A percentile compares a stretch with the other conserved stretches of the same genome.
phyloP scores from a whole-genome alignment of 805 yeast genomes.

The Blastobotrys robertii region DNA sequence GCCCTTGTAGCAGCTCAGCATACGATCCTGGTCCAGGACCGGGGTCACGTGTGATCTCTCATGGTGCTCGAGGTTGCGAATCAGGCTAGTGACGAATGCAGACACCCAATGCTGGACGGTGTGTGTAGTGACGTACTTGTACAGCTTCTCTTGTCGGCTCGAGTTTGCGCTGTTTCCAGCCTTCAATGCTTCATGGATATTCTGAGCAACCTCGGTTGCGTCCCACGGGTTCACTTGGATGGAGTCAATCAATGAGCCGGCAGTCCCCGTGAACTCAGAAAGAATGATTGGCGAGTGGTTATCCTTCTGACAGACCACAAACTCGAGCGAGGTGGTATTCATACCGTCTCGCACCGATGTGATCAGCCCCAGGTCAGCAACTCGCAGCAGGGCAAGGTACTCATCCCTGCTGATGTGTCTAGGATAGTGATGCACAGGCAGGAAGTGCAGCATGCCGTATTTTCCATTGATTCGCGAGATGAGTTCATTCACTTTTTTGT shows the following conservation, averaged over 20 bases:
- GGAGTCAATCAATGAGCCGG: constrained; percentile 34
- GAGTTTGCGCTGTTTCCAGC: constrained; percentile 32
- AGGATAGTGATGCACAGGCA: constrained; percentile 90
- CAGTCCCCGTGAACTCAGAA: constrained; percentile 91
- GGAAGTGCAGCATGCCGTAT: constrained; percentile 69
- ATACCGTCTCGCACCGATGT: constrained; percentile 93
- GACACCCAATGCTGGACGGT: constrained; percentile 78
- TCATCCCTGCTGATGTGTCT: constrained; percentile 82
- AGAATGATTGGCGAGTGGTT: constrained; percentile 68
- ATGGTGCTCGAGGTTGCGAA: constrained; percentile 26
- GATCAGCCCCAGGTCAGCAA: constrained; percentile 81
- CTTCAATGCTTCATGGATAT: constrained; percentile 58
- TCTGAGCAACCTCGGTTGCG: constrained; percentile 80
- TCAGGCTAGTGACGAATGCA: constrained; percentile 41
- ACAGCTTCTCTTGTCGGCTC: constrained; percentile 33
- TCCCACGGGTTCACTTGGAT: constrained; percentile 95
- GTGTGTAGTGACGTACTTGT: constrained; percentile 52
- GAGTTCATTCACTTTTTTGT: constrained; percentile 73
- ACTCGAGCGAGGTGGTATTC: constrained; percentile 91
- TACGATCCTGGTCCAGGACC: constrained; percentile 60
- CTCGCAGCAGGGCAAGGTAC: constrained; percentile 77
- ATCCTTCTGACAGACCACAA: constrained; percentile 60
- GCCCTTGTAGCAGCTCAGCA: constrained; percentile 47
- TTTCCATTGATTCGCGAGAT: constrained; percentile 74
- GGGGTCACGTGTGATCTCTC: constrained; percentile 60